Evolutionary conservation across 352 stramenopile genomes (phyloP).

Genomic region (Pythium graminicola): DNA sequence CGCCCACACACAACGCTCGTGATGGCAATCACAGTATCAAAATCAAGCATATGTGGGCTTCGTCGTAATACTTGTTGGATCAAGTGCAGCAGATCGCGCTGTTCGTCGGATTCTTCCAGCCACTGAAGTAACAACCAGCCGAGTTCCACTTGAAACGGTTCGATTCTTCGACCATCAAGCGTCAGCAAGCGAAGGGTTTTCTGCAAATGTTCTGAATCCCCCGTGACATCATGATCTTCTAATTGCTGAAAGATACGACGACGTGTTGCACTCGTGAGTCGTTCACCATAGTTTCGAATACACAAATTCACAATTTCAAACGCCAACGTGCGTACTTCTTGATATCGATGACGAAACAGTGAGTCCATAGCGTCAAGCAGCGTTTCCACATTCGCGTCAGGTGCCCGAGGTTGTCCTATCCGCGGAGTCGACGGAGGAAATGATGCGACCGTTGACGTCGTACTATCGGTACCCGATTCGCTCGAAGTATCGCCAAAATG

Average conservation of each 20-base stretch:
- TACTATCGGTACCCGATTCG: conserved; percentile 9
- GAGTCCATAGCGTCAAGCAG: conserved; percentile 62
- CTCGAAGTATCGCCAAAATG: conserved; percentile 10
- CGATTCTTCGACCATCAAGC: conserved; percentile 52
- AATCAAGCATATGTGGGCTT: conserved; percentile 45
- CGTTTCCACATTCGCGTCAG: conserved; percentile 32
- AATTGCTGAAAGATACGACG: conserved; percentile 53
- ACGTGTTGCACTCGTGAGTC: conserved; percentile 36
- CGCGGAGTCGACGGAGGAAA: background rate
- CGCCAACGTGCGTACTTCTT: conserved; percentile 54
- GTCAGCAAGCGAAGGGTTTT: conserved; percentile 58
- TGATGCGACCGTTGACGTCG: background rate
- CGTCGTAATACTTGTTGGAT: conserved; percentile 71
- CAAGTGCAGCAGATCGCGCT: conserved; percentile 60
- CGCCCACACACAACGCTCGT: conserved; percentile 56
- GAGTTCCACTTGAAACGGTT: conserved; percentile 64
- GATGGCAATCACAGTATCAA: conserved; percentile 64
- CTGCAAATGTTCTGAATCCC: conserved; percentile 59
- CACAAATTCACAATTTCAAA: conserved; percentile 74
- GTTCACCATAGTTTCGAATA: conserved; percentile 47
- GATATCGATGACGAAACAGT: conserved; percentile 65
- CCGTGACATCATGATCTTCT: conserved; percentile 31
- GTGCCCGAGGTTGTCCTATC: background rate
- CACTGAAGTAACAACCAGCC: conserved; percentile 70
- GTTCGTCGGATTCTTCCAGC: conserved; percentile 75